A percentile compares a stretch with the other conserved stretches of the same genome.
Conservation (phyloP, 352 stramenopile genomes). For the Phytopythium montanum region DNA sequence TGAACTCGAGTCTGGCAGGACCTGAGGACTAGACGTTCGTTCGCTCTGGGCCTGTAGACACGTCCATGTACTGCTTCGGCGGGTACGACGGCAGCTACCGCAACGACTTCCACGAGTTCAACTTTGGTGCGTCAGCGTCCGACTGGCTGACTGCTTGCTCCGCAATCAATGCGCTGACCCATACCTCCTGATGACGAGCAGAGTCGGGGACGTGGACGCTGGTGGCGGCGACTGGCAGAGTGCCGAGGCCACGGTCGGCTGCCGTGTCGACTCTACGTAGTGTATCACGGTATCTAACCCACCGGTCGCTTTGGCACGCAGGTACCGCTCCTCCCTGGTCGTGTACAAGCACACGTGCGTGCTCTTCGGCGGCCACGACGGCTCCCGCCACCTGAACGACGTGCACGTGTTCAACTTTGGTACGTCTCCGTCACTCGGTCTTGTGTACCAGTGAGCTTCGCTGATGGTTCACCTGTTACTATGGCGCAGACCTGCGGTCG, state of each 20-base stretch:
- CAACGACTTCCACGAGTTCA: slow-evolving; percentile 97
- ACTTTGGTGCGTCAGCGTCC: slow-evolving; percentile 55
- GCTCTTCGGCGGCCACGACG: slow-evolving; percentile 97
- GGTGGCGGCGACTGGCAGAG: slow-evolving; percentile 67
- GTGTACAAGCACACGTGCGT: slow-evolving; percentile 92
- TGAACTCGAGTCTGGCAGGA: neutral
- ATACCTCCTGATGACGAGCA: slow-evolving; percentile 11
- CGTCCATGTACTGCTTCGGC: slow-evolving; percentile 89
- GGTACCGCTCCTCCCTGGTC: slow-evolving; percentile 89
- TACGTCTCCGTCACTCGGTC: slow-evolving; percentile 8
- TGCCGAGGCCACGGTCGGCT: slow-evolving; percentile 62
- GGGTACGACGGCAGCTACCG: slow-evolving; percentile 95
- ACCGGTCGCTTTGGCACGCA: slow-evolving; percentile 14
- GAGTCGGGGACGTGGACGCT: slow-evolving; percentile 84
- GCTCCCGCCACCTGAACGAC: slow-evolving; percentile 96
- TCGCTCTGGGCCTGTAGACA: slow-evolving; percentile 34
- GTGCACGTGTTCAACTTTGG: slow-evolving; percentile 97
- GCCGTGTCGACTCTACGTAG: slow-evolving; percentile 1
- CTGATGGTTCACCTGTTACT: neutral
- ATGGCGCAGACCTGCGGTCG: slow-evolving; percentile 47
- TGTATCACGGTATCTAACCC: neutral
- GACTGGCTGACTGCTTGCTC: neutral
- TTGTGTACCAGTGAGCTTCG: neutral
- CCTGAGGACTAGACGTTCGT: neutral
- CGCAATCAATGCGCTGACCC: neutral